Evolutionary conservation across 83 land plant species (phyloP), one percentile per base, ranked within the genome.

Genomic region (Larix sibirica): DNA sequence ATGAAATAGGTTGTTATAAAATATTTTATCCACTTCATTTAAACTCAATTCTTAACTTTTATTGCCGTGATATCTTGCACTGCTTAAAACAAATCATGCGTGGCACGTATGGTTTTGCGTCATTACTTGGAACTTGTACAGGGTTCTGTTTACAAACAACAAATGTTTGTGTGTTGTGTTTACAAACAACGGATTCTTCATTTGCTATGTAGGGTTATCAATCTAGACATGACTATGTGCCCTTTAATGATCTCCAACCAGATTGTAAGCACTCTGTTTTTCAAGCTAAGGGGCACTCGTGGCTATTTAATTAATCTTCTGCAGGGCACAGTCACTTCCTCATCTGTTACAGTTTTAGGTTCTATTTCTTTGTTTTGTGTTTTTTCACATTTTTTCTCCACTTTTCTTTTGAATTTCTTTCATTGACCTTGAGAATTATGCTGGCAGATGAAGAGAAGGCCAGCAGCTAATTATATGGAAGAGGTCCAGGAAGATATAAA

Each of bases 391-490:
- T 59, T n/a, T n/a, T 64, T 66, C 31, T 2, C 24, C 65, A 13
- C 65, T 66, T 13, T 10, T 9, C 44, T 5, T n/a, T 33, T 63
- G 21, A 68, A 20, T 79, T 56, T 80, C 23, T 6, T 68, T 9
- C 28, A 78, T 65, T 62, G 14, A 24, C 31, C 65, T 81, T 20
- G 44, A 47, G 50, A 79, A 50, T 60, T 38, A 63, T 50, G 81
- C 83, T 62, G 80, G 54, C 91, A 97, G 98, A 76, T 88, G 21
- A 98, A 96, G 88, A 95, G 93, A 85, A 90, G 99, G 85, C 99
- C 99, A 28, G 74, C 91, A 8, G 80, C 87, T 20, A 85, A 95
- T 67, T 98, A 89, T 87, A 96, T 98, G 97, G 99, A 98, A 61
- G 73, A 21, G 23, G 81, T 98, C 59, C 99, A 98, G 84, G 92